phyloP scores from a whole-genome alignment of 2,329 filamentous ascomycete genomes.

The Pyricularia grisea region DNA sequence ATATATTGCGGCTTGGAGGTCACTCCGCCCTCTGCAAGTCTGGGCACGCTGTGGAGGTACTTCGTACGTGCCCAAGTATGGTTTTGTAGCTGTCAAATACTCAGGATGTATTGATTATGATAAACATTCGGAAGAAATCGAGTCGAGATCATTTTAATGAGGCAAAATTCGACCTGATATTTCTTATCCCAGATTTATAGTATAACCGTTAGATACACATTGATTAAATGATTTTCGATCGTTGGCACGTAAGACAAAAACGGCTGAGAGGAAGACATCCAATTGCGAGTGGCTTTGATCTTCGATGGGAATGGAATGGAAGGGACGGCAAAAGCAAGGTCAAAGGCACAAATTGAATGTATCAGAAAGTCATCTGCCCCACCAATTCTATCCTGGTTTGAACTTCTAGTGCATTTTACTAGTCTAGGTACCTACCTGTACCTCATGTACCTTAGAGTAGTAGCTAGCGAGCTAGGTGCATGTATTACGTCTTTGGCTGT shows the following conservation, averaged over 20 bases:
- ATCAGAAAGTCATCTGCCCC: neutral
- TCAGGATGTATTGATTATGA: no score
- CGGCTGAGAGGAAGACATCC: neutral
- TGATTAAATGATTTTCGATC: neutral
- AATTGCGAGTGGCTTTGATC: neutral
- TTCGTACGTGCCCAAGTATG: neutral
- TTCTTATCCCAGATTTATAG: no score
- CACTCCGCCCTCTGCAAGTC: neutral
- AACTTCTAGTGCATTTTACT: neutral
- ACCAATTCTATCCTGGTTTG: neutral
- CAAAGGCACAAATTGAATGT: neutral
- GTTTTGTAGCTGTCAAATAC: no score
- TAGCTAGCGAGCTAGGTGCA: neutral
- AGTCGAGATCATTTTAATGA: neutral
- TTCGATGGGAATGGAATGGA: neutral
- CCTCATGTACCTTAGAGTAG: no score
- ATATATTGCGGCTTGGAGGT: neutral
- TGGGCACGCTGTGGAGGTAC: neutral
- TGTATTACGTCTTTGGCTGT: neutral
- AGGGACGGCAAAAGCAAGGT: neutral
- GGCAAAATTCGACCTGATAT: no score
- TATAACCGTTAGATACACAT: no score
- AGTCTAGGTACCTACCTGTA: no score
- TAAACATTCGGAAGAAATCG: no score
- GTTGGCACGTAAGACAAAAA: neutral